A percentile compares a stretch with the other conserved stretches of the same genome.
phyloP scores from a whole-genome alignment of 2,329 filamentous ascomycete genomes.

The Hypomyces rosellus region DNA sequence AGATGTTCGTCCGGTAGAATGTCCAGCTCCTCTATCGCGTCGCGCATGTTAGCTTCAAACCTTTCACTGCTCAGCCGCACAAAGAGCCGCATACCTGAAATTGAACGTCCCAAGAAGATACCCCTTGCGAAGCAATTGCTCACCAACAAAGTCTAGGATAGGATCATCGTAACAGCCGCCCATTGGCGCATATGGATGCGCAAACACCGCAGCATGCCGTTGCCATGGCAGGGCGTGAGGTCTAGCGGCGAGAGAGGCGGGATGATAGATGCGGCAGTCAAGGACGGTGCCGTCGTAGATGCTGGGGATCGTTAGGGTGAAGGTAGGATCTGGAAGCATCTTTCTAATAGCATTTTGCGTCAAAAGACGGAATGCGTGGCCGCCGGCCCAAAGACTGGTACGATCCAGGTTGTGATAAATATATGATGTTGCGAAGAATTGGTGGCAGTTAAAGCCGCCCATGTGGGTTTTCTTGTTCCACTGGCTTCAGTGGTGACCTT shows the following conservation, averaged over 20 bases:
- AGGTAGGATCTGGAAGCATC: constrained; percentile 51
- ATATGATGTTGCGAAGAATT: too few relatives aligned
- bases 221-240: constrained; percentile 34
- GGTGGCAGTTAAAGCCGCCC: too few relatives aligned
- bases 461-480: too few relatives aligned
- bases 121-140: constrained; percentile 59
- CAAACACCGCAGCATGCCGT: constrained; percentile 57
- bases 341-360: constrained; percentile 14
- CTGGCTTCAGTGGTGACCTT: too few relatives aligned
- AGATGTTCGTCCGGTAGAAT: constrained; percentile 70
- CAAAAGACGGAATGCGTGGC: neutral
- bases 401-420: neutral
- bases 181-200: constrained; percentile 85
- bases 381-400: neutral
- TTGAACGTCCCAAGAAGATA: constrained; percentile 86
- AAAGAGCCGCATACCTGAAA: constrained; percentile 57
- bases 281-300: constrained; percentile 70
- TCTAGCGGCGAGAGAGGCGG: constrained; percentile 36
- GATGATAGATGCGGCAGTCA: constrained; percentile 79
- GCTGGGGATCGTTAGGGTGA: constrained; percentile 75
- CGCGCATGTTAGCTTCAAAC: neutral
- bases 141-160: constrained; percentile 61
- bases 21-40: constrained; percentile 61
- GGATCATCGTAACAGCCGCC: constrained; percentile 82
- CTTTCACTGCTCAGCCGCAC: neutral